Evolutionary conservation across 2,329 filamentous ascomycete genomes (phyloP).

Genomic region (Sarocladiaceae sp.): DNA sequence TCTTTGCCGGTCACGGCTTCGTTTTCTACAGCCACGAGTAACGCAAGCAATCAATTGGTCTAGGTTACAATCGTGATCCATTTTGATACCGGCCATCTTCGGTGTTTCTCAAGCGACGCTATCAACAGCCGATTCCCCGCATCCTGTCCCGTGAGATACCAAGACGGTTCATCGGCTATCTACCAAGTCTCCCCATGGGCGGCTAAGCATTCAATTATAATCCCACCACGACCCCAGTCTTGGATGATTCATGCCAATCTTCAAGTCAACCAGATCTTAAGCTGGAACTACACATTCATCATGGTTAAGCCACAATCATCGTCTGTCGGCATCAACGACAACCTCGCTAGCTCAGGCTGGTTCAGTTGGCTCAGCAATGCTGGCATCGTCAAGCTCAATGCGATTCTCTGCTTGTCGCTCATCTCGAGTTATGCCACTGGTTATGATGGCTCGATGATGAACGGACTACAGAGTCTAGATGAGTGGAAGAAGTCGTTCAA

Average conservation of each 20-base stretch:
- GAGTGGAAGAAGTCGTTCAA: slow-evolving; percentile 19
- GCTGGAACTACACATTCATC: background rate
- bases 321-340: slow-evolving; percentile 5
- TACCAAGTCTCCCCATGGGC: background rate
- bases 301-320: slow-evolving; percentile 3
- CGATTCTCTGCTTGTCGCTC: slow-evolving; percentile 10
- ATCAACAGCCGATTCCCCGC: background rate
- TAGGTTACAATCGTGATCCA: background rate
- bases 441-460: slow-evolving; percentile 34
- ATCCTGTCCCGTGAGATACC: background rate
- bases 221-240: background rate
- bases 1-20: background rate
- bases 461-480: slow-evolving; percentile 30
- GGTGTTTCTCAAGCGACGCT: background rate
- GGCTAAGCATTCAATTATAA: background rate
- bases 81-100: background rate
- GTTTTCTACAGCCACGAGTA: background rate
- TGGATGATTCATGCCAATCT: background rate
- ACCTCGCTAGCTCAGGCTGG: slow-evolving; percentile 4
- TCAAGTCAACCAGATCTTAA: background rate
- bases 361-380: slow-evolving; percentile 8
- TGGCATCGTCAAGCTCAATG: slow-evolving; percentile 11
- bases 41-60: background rate
- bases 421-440: slow-evolving; percentile 13
- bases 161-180: background rate